These are phyloP conservation scores for Eimeria maxima DNA, from an alignment of 169 alveolate species.

Conservation along the genomic window DNA sequence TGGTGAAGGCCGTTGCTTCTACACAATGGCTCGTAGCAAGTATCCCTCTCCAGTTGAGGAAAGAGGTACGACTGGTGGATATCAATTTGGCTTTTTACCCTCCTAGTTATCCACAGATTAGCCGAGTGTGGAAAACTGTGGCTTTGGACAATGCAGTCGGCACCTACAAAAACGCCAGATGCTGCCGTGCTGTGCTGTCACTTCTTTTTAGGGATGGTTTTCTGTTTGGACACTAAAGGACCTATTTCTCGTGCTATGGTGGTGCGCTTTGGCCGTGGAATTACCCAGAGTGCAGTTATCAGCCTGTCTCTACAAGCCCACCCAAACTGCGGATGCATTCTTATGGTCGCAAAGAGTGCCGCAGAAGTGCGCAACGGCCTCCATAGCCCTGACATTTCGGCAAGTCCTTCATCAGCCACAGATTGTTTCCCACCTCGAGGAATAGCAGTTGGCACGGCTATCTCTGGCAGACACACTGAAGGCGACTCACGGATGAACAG, in stretches of 20 bases:
- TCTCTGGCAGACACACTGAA: neutral
- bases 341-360: conserved; percentile 68
- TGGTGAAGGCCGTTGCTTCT: conserved; percentile 81
- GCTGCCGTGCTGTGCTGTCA: neutral
- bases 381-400: neutral
- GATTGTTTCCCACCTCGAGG: neutral
- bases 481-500: neutral
- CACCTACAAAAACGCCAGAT: neutral
- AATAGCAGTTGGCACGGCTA: neutral
- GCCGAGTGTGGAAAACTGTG: neutral
- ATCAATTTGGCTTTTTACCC: neutral
- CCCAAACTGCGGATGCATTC: conserved; percentile 49
- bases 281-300: conserved; percentile 26
- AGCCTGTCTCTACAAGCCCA: conserved; percentile 58
- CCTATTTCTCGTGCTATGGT: conserved; percentile 43
- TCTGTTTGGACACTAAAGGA: conserved; percentile 51
- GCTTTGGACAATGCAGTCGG: neutral
- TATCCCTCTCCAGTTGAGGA: conserved; percentile 32
- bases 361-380: conserved; percentile 16
- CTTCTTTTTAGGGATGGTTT: conserved; percentile 35
- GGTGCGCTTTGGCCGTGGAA: conserved; percentile 66
- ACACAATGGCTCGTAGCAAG: conserved; percentile 40
- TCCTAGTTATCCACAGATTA: neutral
- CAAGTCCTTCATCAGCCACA: neutral
- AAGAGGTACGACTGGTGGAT: conserved; percentile 3